A percentile compares a stretch with the other conserved stretches of the same genome.
Evolutionary conservation across 768 basidiomycete genomes (phyloP).

Genomic region (Panaeolus cyanescens): DNA sequence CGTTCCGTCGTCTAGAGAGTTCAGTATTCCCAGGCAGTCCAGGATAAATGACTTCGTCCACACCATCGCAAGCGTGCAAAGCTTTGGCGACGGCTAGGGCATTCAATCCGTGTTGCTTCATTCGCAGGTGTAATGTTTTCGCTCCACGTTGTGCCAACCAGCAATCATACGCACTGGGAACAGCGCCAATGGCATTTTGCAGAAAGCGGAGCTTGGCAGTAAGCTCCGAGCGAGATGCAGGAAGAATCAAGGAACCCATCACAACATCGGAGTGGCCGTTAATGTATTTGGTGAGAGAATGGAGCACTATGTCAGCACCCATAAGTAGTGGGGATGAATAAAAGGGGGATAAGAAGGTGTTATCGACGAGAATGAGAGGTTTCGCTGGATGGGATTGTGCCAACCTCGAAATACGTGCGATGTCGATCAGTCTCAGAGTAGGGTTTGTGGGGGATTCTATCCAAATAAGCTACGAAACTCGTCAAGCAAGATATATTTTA

Average conservation of each 20-base stretch:
- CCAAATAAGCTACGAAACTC: slow-evolving; percentile 80
- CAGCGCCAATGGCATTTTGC: slow-evolving; percentile 85
- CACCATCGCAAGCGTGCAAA: slow-evolving; percentile 54
- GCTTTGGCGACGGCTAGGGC: slow-evolving; percentile 73
- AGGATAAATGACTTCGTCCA: slow-evolving; percentile 84
- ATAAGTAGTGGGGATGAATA: slow-evolving; percentile 84
- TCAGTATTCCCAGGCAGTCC: slow-evolving; percentile 66
- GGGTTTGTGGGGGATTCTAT: slow-evolving; percentile 96
- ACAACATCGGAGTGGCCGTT: slow-evolving; percentile 94
- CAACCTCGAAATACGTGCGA: slow-evolving; percentile 66
- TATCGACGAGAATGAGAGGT: slow-evolving; percentile 88
- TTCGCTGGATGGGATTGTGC: slow-evolving; percentile 59
- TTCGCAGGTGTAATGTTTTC: slow-evolving; percentile 88
- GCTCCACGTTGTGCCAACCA: slow-evolving; percentile 89
- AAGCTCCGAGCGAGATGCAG: slow-evolving; percentile 49
- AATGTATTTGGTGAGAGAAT: slow-evolving; percentile 87
- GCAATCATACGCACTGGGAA: slow-evolving; percentile 83
- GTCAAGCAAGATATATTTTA: neutral
- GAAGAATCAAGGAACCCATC: slow-evolving; percentile 81
- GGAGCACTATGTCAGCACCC: slow-evolving; percentile 83
- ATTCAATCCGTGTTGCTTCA: slow-evolving; percentile 83
- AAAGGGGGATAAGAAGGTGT: slow-evolving; percentile 92
- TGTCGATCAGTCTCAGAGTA: slow-evolving; percentile 82
- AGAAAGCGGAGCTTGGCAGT: slow-evolving; percentile 72
- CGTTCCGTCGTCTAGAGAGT: slow-evolving; percentile 40